A percentile compares a stretch with the other conserved stretches of the same genome.
Conservation (phyloP, 148 eudicot species). For the Nepenthes gracilis region DNA sequence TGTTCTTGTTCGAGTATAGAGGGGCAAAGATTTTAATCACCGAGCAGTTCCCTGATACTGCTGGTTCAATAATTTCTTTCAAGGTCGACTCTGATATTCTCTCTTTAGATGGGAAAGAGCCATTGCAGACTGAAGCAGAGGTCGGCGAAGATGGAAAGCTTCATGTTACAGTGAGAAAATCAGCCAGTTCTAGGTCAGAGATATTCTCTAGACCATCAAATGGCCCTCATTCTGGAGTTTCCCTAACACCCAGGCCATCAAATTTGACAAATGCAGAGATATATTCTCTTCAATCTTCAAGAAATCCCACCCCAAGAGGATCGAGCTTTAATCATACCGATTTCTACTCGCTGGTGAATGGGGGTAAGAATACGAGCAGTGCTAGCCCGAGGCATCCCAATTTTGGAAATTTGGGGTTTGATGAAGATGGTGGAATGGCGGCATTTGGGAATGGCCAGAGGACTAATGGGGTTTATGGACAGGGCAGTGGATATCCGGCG, state of each 20-base stretch:
- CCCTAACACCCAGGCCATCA: constrained; percentile 36
- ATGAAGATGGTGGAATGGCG: constrained; percentile 52
- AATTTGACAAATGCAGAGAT: constrained; percentile 59
- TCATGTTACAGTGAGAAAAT: constrained; percentile 50
- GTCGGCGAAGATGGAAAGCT: constrained; percentile 48
- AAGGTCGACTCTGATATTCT: constrained; percentile 54
- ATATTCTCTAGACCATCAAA: constrained; percentile 41
- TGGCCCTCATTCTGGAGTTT: constrained; percentile 11
- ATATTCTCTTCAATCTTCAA: constrained; percentile 58
- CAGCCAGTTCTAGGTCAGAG: constrained; percentile 54
- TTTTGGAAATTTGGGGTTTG: constrained; percentile 58
- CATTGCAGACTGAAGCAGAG: constrained; percentile 45
- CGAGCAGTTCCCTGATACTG: constrained; percentile 63
- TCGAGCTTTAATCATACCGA: constrained; percentile 82
- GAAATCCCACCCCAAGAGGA: constrained; percentile 72
- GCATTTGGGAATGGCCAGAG: constrained; percentile 18
- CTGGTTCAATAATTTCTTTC: constrained; percentile 48
- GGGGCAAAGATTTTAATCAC: constrained; percentile 21
- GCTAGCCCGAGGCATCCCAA: constrained; percentile 63
- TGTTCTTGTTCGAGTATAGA: constrained; percentile 54
- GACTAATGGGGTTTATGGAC: constrained; percentile 17
- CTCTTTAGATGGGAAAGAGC: constrained; percentile 47
- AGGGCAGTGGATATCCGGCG: constrained; percentile 52
- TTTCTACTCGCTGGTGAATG: constrained; percentile 62
- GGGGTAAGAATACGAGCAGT: constrained; percentile 21